phyloP scores from a whole-genome alignment of 116 monocot species.

The Dioscorea cayenensis region DNA sequence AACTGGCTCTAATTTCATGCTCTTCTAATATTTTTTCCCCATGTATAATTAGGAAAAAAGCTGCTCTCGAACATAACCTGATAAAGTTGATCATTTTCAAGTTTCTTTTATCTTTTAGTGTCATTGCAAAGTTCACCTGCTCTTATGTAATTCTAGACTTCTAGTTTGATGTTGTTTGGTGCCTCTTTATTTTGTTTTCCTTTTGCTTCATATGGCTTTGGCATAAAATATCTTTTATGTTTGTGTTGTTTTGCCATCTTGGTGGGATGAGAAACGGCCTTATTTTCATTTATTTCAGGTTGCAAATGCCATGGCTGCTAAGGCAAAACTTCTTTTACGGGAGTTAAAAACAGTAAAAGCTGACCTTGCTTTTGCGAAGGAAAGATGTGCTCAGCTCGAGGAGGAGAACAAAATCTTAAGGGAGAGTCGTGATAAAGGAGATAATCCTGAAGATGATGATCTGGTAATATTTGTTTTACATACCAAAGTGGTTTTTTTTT shows the following conservation, averaged over 20 bases:
- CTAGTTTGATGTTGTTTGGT: neutral
- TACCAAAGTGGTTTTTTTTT: neutral
- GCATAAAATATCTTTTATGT: neutral
- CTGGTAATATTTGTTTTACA: conserved; percentile 39
- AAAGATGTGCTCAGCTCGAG: conserved; percentile 76
- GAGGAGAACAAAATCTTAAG: conserved; percentile 80
- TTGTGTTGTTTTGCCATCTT: neutral
- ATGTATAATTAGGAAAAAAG: neutral
- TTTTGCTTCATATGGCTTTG: neutral
- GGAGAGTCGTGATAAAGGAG: conserved; percentile 59
- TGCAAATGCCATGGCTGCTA: conserved; percentile 97
- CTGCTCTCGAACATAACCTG: no score
- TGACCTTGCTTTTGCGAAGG: conserved; percentile 82
- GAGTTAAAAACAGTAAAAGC: conserved; percentile 90
- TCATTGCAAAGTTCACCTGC: no score
- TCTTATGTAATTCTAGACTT: neutral
- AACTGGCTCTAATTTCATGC: neutral
- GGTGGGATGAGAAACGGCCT: conserved; percentile 8
- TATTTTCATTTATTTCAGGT: conserved; percentile 47
- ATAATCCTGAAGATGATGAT: conserved; percentile 71
- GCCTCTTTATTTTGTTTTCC: neutral
- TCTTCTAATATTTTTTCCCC: neutral
- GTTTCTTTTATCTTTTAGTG: no score
- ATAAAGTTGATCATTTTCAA: no score
- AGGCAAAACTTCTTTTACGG: conserved; percentile 77